phyloP scores from a whole-genome alignment of 352 stramenopile genomes.

The Phytophthora fragariae region DNA sequence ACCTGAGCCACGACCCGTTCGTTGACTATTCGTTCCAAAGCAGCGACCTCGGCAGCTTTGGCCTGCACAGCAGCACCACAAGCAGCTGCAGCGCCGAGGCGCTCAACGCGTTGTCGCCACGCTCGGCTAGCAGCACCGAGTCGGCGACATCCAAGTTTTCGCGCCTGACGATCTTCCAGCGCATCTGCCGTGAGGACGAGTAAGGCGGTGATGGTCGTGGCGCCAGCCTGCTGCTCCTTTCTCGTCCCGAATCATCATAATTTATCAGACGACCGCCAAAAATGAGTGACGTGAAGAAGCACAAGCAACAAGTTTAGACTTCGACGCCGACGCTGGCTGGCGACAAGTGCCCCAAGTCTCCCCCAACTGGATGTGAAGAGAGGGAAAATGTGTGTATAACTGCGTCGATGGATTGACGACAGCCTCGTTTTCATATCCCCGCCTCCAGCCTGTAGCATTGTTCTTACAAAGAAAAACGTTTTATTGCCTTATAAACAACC shows the following conservation, averaged over 20 bases:
- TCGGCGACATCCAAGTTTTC: conserved; percentile 64
- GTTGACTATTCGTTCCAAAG: conserved; percentile 51
- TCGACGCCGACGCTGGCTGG: conserved; percentile 19
- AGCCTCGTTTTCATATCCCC: conserved; percentile 36
- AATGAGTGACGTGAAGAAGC: conserved; percentile 36
- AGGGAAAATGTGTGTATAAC: conserved; percentile 54
- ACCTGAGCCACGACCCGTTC: conserved; percentile 63
- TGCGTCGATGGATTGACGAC: conserved; percentile 45
- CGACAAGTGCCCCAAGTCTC: conserved; percentile 11
- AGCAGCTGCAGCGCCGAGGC: conserved; percentile 44
- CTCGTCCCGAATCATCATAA: conserved; percentile 45
- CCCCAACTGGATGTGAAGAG: conserved; percentile 43
- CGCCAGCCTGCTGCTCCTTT: conserved; percentile 22
- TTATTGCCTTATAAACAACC: conserved; percentile 33
- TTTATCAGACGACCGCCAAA: conserved; percentile 54
- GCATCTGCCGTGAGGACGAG: conserved; percentile 79
- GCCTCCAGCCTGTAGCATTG: conserved; percentile 48
- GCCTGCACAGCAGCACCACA: conserved; percentile 26
- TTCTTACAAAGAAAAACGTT: conserved; percentile 41
- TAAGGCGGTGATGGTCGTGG: conserved; percentile 25
- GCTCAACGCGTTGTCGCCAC: conserved; percentile 49
- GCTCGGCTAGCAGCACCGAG: conserved; percentile 40
- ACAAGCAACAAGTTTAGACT: conserved; percentile 33
- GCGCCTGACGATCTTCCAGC: conserved; percentile 83
- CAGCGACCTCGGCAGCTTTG: conserved; percentile 42